Evolutionary conservation across 306 rosid genomes (phyloP).

Genomic region (Citrullus amarus): DNA sequence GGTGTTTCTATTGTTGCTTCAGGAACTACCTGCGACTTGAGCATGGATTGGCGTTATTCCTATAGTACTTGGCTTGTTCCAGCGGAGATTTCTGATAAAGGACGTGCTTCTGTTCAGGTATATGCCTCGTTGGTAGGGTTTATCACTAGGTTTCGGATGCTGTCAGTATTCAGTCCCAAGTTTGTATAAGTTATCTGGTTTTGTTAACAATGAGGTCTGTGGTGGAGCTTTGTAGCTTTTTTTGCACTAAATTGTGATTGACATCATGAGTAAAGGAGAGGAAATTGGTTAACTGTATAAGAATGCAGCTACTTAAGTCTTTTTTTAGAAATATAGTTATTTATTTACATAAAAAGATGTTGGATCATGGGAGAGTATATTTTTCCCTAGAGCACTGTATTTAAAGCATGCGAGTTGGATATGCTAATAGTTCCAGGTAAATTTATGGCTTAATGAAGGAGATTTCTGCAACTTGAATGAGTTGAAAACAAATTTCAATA

Average conservation of each 20-base stretch:
- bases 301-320: background rate
- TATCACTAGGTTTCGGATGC: background rate
- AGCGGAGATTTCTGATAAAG: constrained; percentile 46
- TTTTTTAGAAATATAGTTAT: background rate
- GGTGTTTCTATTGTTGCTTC: constrained; percentile 56
- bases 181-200: background rate
- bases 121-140: background rate
- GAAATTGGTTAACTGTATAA: background rate
- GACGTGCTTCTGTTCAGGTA: constrained; percentile 71
- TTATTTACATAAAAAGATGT: background rate
- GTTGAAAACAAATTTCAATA: background rate
- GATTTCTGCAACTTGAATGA: background rate
- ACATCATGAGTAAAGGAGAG: background rate
- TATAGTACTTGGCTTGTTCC: constrained; percentile 67
- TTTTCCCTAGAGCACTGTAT: too few relatives aligned
- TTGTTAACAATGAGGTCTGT: background rate
- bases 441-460: background rate
- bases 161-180: background rate
- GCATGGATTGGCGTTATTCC: constrained; percentile 69
- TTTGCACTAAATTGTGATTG: background rate
- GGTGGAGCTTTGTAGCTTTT: background rate
- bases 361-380: background rate
- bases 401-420: background rate
- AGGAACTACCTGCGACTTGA: constrained; percentile 56
- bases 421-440: background rate